Evolutionary conservation across 129 eudicot species (phyloP).

Genomic region (Apium graveolens): DNA sequence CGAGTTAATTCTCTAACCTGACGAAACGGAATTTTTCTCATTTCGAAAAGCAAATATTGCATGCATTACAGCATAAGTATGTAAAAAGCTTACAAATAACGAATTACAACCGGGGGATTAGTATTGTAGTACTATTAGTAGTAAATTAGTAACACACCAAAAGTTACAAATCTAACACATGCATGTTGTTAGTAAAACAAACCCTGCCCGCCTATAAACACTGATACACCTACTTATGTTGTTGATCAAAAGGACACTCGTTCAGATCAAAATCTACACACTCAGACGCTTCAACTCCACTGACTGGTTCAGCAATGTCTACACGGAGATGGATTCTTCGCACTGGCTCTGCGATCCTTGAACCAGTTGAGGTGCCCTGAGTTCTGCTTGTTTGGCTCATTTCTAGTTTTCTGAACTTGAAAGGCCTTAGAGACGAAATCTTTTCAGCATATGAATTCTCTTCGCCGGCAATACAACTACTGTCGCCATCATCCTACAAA

Average conservation of each 20-base stretch:
- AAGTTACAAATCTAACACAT: not conserved
- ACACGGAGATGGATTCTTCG: not conserved
- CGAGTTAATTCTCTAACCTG: not conserved
- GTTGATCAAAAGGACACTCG: not conserved
- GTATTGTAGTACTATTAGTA: not conserved
- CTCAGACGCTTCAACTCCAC: not conserved
- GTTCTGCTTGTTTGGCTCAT: not conserved
- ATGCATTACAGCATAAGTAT: too few relatives aligned
- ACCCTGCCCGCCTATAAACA: not conserved
- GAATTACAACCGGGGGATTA: not conserved
- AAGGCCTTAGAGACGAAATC: constrained; percentile 11
- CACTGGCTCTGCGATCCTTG: too few relatives aligned
- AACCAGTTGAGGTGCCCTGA: not conserved
- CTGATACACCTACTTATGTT: not conserved
- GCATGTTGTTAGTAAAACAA: not conserved
- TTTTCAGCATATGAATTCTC: constrained; percentile 11
- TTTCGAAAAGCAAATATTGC: not conserved
- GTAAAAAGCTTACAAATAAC: too few relatives aligned
- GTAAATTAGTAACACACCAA: not conserved
- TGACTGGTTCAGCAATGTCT: constrained; percentile 13
- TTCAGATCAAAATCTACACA: not conserved
- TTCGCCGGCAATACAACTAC: constrained; percentile 9
- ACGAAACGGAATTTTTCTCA: not conserved
- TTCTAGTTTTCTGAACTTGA: constrained; percentile 8
- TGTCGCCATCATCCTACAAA: constrained; percentile 23